Percentiles rank a stretch among this genome's conserved stretches.
These are phyloP conservation scores for Heritiera littoralis DNA, from an alignment of 345 rosid genomes.

Conservation along the genomic window DNA sequence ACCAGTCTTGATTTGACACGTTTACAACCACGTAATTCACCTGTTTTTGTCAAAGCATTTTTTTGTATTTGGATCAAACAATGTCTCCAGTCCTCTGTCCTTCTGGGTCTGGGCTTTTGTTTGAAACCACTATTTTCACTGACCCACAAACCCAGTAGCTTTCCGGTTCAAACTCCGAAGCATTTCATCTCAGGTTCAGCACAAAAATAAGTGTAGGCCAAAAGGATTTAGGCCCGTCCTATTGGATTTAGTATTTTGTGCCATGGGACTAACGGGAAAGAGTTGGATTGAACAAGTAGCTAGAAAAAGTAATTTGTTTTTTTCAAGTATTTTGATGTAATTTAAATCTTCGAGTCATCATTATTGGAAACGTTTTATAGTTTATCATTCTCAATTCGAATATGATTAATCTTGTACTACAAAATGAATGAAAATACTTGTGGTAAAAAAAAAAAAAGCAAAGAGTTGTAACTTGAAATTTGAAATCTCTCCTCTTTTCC, in stretches of 20 bases:
- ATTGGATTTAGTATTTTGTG: not conserved
- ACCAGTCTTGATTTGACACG: conserved; percentile 18
- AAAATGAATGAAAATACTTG: no score
- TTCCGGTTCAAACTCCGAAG: not conserved
- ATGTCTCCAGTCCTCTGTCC: no score
- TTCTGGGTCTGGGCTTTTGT: not conserved
- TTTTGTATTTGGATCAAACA: no score
- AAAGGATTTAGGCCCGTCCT: not conserved
- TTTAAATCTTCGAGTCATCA: no score
- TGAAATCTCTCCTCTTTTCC: no score
- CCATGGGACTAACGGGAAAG: not conserved
- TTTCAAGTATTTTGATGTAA: no score
- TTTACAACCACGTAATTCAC: not conserved
- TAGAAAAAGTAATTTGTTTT: no score
- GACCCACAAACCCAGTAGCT: not conserved
- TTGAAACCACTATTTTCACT: not conserved
- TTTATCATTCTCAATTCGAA: no score
- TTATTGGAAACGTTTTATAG: no score
- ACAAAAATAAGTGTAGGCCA: not conserved
- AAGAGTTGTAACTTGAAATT: not conserved
- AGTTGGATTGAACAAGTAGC: no score
- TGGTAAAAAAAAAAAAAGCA: no score
- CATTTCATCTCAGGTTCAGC: not conserved
- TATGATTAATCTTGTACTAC: no score
- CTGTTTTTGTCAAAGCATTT: not conserved